Conservation (phyloP, 495 filamentous ascomycete genomes). For the Cetradonia linearis region DNA sequence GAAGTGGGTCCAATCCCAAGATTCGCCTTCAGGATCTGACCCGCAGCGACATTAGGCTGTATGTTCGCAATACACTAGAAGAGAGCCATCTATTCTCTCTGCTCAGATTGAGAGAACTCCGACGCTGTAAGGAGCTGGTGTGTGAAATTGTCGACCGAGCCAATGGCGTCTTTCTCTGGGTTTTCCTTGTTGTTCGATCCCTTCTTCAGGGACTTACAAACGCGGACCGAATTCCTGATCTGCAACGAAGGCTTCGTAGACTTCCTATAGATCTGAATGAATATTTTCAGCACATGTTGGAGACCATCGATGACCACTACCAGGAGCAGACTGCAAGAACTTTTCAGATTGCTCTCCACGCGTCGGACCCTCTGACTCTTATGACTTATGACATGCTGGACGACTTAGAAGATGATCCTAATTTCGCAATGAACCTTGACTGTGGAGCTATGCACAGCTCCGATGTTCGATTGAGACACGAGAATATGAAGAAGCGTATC, state of each 20-base stretch:
- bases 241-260: conserved; percentile 12
- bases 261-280: conserved; percentile 19
- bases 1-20: background rate
- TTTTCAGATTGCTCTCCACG: conserved; percentile 10
- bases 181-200: conserved; percentile 21
- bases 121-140: conserved; percentile 4
- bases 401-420: conserved; percentile 10
- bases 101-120: background rate
- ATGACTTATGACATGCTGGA: conserved; percentile 9
- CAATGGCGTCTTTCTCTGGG: conserved; percentile 34
- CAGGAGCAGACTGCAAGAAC: conserved; percentile 11
- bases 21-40: conserved; percentile 31
- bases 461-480: background rate
- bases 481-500: conserved; percentile 3
- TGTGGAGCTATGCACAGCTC: background rate
- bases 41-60: conserved; percentile 27
- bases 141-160: conserved; percentile 27
- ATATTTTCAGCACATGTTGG: conserved; percentile 20
- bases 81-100: background rate
- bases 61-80: conserved; percentile 24
- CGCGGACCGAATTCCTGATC: conserved; percentile 10
- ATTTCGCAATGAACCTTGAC: background rate
- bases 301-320: conserved; percentile 15
- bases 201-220: conserved; percentile 18
- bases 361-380: background rate